Percentiles rank a stretch among this genome's conserved stretches.
These are phyloP conservation scores for Synura sp. DNA, from an alignment of 352 stramenopile species.

Conservation along the genomic window DNA sequence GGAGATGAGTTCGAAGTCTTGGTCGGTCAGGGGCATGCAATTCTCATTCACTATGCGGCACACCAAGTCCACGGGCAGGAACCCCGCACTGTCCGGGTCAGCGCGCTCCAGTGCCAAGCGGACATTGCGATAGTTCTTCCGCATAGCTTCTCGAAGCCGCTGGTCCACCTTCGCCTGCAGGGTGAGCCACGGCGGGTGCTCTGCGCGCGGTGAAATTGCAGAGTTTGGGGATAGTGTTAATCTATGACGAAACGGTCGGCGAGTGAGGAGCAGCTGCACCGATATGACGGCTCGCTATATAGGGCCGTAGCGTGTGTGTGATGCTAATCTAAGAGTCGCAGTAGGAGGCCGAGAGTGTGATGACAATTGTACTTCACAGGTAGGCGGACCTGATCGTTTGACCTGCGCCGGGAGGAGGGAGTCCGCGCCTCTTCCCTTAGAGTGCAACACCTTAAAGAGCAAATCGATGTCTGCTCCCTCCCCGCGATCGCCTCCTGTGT, in stretches of 20 bases:
- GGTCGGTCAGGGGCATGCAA: neutral
- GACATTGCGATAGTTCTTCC: neutral
- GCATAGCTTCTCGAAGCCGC: neutral
- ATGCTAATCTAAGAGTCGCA: no score
- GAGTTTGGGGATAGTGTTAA: no score
- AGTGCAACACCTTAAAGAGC: neutral
- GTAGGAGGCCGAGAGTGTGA: no score
- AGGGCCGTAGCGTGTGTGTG: no score
- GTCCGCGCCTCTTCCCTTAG: no score
- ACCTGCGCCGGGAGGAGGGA: no score
- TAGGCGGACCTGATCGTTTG: no score
- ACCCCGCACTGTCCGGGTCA: neutral
- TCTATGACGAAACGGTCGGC: no score
- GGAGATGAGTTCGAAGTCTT: constrained; percentile 31
- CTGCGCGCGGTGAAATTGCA: no score
- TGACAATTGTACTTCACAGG: no score
- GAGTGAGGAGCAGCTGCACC: no score
- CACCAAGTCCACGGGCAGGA: neutral
- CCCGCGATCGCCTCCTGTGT: neutral
- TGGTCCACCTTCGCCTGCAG: neutral
- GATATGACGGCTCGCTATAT: no score
- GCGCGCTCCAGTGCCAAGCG: neutral
- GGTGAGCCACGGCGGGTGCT: neutral
- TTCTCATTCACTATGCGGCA: neutral
- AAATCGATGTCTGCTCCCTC: neutral